A percentile compares a stretch with the other conserved stretches of the same genome.
Evolutionary conservation across 2,329 filamentous ascomycete genomes (phyloP).

Genomic region (Penicillium freii): DNA sequence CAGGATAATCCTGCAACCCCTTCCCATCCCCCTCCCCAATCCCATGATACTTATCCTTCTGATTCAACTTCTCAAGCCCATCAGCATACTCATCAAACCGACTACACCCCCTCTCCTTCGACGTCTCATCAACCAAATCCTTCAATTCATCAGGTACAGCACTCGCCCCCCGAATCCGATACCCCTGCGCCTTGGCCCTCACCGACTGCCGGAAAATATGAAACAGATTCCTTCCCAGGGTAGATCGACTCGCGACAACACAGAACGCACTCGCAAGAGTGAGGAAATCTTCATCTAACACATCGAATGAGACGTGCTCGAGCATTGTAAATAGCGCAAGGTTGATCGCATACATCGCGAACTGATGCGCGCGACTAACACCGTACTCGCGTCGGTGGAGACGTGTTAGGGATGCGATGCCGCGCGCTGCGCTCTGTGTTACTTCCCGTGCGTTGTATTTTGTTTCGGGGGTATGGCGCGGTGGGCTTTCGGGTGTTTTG

Average conservation of each 20-base stretch:
- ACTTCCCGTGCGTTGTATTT: constrained; percentile 27
- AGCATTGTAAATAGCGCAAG: constrained; percentile 38
- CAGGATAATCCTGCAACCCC: constrained; percentile 28
- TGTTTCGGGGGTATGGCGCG: constrained; percentile 14
- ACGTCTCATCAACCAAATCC: constrained; percentile 33
- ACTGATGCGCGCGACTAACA: constrained; percentile 36
- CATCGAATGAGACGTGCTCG: constrained; percentile 30
- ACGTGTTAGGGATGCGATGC: constrained; percentile 31
- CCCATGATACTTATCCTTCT: constrained; percentile 33
- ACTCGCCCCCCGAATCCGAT: constrained; percentile 25
- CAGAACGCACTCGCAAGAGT: constrained; percentile 35
- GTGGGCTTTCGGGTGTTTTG: constrained; percentile 32
- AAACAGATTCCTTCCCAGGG: constrained; percentile 35
- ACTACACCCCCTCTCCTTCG: constrained; percentile 14
- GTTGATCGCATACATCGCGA: constrained; percentile 41
- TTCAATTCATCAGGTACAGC: constrained; percentile 33
- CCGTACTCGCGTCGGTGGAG: constrained; percentile 36
- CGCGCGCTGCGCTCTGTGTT: constrained; percentile 30
- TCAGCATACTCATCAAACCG: constrained; percentile 34
- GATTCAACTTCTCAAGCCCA: constrained; percentile 36
- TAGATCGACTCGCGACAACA: constrained; percentile 35
- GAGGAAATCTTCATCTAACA: constrained; percentile 37
- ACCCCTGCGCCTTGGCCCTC: constrained; percentile 31
- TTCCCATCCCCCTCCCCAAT: constrained; percentile 13
- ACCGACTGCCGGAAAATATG: constrained; percentile 38